These are phyloP conservation scores for Fragilaria crotonensis DNA, from an alignment of 108 stramenopile species.

Conservation along the genomic window DNA sequence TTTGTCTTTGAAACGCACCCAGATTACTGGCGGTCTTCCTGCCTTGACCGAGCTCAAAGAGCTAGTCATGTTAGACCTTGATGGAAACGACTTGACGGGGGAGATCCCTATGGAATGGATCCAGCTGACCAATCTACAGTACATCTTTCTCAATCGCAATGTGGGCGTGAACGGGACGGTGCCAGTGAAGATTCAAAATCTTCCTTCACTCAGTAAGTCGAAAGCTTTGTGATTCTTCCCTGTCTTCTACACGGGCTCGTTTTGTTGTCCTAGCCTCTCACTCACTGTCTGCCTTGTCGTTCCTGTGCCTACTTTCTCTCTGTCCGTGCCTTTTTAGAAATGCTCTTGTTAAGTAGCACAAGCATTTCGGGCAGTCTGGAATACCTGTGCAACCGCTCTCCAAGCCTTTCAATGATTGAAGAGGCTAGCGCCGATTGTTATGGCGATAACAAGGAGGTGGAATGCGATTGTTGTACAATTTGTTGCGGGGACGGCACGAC, in stretches of 20 bases:
- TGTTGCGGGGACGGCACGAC: slow-evolving; percentile 20
- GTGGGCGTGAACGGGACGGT: slow-evolving; percentile 2
- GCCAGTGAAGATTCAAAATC: slow-evolving; percentile 2
- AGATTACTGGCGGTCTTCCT: slow-evolving; percentile 17
- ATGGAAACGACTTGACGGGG: slow-evolving; percentile 16
- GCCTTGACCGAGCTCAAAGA: slow-evolving; percentile 12
- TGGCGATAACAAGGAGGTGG: slow-evolving; percentile 2
- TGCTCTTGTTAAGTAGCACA: background rate
- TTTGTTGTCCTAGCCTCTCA: too few relatives aligned
- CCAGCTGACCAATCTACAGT: slow-evolving; percentile 19
- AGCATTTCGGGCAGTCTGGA: background rate
- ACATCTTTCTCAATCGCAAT: slow-evolving; percentile 32
- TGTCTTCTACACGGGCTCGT: background rate
- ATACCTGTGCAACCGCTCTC: background rate
- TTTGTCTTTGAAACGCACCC: slow-evolving; percentile 15
- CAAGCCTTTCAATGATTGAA: background rate
- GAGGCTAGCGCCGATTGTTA: background rate
- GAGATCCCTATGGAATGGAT: slow-evolving; percentile 13
- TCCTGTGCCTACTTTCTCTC: background rate
- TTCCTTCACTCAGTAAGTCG: background rate
- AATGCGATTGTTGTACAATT: slow-evolving; percentile 16
- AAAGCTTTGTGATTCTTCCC: background rate
- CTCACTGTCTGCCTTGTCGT: background rate
- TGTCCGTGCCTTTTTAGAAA: background rate
- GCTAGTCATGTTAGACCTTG: slow-evolving; percentile 16